A percentile compares a stretch with the other conserved stretches of the same genome.
phyloP scores from a whole-genome alignment of 169 alveolate species.

The Babesia divergens region DNA sequence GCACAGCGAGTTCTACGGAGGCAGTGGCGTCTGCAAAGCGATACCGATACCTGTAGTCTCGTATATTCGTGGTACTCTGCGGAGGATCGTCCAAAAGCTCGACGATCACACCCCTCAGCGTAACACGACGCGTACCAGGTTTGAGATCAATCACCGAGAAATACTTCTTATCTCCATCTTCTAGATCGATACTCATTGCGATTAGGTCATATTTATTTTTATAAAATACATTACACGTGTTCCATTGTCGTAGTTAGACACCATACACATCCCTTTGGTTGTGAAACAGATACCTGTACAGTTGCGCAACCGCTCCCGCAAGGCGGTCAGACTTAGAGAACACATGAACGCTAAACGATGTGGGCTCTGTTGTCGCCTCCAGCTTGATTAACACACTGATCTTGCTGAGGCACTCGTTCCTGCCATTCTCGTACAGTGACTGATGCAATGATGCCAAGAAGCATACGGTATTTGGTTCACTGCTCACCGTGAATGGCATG shows the following conservation, averaged over 20 bases:
- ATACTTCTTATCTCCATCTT: conserved; percentile 11
- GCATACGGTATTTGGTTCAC: not conserved
- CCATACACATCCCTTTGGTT: not conserved
- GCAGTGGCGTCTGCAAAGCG: conserved; percentile 70
- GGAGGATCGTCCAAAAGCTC: conserved; percentile 76
- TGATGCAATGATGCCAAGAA: conserved; percentile 16
- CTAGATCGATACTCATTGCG: conserved; percentile 11
- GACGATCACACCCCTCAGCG: conserved; percentile 67
- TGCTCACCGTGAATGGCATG: conserved; percentile 1
- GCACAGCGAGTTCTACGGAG: conserved; percentile 68
- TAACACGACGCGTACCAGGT: conserved; percentile 64
- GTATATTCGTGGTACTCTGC: conserved; percentile 67
- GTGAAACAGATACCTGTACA: conserved; percentile 52
- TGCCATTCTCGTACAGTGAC: not conserved
- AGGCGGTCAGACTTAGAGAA: conserved; percentile 50
- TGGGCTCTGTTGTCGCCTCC: conserved; percentile 28
- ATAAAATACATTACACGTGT: not conserved
- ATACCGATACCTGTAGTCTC: conserved; percentile 64
- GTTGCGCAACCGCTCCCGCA: conserved; percentile 47
- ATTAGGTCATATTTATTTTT: not conserved
- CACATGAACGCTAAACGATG: conserved; percentile 23
- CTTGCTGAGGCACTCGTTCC: not conserved
- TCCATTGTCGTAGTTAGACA: not conserved
- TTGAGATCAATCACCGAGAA: conserved; percentile 51
- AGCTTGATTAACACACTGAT: conserved; percentile 26